phyloP scores from a whole-genome alignment of 2,329 filamentous ascomycete species.

The Fusarium ramigenum region DNA sequence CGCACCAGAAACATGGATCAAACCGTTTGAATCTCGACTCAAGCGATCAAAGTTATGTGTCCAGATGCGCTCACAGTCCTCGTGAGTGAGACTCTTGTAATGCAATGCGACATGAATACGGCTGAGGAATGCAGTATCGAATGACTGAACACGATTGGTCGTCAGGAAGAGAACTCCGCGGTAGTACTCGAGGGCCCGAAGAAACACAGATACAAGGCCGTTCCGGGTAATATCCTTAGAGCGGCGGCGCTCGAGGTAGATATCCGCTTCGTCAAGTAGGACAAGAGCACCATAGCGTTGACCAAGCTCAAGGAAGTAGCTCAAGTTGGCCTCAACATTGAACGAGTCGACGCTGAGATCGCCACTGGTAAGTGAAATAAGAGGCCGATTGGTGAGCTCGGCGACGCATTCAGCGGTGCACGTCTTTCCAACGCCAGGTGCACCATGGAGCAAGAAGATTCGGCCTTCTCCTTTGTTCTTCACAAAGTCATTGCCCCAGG shows the following conservation, averaged over 20 bases:
- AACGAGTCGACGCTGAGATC: conserved; percentile 55
- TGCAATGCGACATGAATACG: conserved; percentile 61
- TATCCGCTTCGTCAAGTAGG: conserved; percentile 68
- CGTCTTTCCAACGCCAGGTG: conserved; percentile 66
- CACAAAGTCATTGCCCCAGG: conserved; percentile 59
- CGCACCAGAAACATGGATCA: conserved; percentile 50
- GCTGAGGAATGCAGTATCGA: conserved; percentile 59
- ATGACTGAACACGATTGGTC: conserved; percentile 58
- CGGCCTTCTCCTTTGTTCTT: conserved; percentile 61
- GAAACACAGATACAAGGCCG: conserved; percentile 59
- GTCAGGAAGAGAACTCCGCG: conserved; percentile 61
- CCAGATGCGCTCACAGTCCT: conserved; percentile 58
- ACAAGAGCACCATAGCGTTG: conserved; percentile 62
- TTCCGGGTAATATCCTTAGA: conserved; percentile 56
- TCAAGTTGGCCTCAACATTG: conserved; percentile 55
- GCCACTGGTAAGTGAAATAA: conserved; percentile 61
- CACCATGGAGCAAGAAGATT: conserved; percentile 62
- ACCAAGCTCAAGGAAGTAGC: conserved; percentile 59
- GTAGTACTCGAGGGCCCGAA: conserved; percentile 63
- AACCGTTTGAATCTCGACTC: conserved; percentile 51
- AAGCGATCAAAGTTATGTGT: conserved; percentile 57
- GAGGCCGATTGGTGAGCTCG: conserved; percentile 59
- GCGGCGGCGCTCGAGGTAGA: conserved; percentile 64
- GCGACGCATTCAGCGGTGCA: conserved; percentile 65
- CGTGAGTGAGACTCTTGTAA: conserved; percentile 53